phyloP scores from a whole-genome alignment of 2,329 filamentous ascomycete genomes.

The Aspergillus texensis region DNA sequence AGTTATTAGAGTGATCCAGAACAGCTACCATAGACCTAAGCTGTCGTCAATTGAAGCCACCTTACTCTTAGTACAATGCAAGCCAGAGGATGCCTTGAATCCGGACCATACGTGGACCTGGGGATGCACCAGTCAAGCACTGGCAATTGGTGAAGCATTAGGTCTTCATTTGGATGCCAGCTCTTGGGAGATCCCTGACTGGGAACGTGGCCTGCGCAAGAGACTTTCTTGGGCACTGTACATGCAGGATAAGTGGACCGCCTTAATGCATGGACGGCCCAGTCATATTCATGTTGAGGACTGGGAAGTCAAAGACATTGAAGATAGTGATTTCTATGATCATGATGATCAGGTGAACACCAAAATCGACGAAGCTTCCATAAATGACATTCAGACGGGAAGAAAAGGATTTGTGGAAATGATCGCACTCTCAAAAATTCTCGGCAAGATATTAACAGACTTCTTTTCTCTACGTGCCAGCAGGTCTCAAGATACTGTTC shows the following conservation, averaged over 20 bases:
- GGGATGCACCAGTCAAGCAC: neutral
- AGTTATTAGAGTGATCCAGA: neutral
- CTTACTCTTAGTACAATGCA: constrained; percentile 1
- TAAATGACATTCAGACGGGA: neutral
- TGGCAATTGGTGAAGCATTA: neutral
- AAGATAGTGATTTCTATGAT: neutral
- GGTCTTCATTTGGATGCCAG: neutral
- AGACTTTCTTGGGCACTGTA: constrained; percentile 66
- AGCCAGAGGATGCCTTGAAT: constrained; percentile 1
- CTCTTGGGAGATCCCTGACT: constrained; percentile 31
- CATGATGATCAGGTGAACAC: neutral
- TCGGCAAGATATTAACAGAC: neutral
- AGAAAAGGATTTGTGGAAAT: neutral
- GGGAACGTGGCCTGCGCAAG: constrained; percentile 65
- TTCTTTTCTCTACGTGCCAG: neutral
- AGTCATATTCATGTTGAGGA: constrained; percentile 45
- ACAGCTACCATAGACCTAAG: neutral
- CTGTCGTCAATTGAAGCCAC: neutral
- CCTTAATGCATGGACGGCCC: constrained; percentile 62
- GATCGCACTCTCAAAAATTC: neutral
- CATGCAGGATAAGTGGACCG: constrained; percentile 59
- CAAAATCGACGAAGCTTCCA: neutral
- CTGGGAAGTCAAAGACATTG: neutral
- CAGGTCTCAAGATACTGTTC: neutral
- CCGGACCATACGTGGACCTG: constrained; percentile 4